Evolutionary conservation across 2,329 filamentous ascomycete species (phyloP), one percentile per base, ranked within the genome.

Genomic region (Boeremia exigua): DNA sequence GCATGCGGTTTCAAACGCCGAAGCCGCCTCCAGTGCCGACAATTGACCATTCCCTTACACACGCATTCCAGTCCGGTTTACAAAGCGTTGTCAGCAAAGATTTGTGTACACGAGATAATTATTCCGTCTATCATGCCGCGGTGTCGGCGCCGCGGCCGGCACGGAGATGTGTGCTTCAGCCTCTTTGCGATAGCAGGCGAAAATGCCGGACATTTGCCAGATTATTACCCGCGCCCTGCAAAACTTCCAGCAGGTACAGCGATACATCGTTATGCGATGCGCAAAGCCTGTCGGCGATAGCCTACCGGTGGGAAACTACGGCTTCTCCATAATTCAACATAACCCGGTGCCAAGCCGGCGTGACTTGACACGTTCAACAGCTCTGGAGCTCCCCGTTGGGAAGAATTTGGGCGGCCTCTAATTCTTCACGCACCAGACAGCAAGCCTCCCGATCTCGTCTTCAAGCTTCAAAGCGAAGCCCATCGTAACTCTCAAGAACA

Each of bases 401-500:
- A 23, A 23, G 19, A 5, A 23, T 23, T 23, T 5, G 19, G 8
- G 36, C 36, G 7, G 11, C 17, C 15, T 7, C 59, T 49, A 72
- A 25, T 55, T 66, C 43, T 58, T 58, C 14, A 75, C 61, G 51
- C 65, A 68, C 72, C 71, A 75, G n/a, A 76, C 56, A 8, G 61
- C 71, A 43, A 75, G 33, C 47, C 71, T 58, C 2, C 66, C 72
- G 30, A 66, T 62, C 43, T 60, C 68, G 61, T 56, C 73, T 50
- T 63, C 64, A 8, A 75, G 68, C 15, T 76, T 77, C 81, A 84
- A 83, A 1, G 82, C 85, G 65, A 88, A 85, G 5, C 81, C 77
- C 62, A 87, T 59, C 14, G 80, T 84, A 8, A 85, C 63, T 14
- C 84, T 77, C 44, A 83, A 69, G 59, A 81, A 85, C 12, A 81